Percentiles rank a stretch among this genome's conserved stretches.
phyloP scores from a whole-genome alignment of 2,329 filamentous ascomycete genomes.

The Penicillium frequentans region DNA sequence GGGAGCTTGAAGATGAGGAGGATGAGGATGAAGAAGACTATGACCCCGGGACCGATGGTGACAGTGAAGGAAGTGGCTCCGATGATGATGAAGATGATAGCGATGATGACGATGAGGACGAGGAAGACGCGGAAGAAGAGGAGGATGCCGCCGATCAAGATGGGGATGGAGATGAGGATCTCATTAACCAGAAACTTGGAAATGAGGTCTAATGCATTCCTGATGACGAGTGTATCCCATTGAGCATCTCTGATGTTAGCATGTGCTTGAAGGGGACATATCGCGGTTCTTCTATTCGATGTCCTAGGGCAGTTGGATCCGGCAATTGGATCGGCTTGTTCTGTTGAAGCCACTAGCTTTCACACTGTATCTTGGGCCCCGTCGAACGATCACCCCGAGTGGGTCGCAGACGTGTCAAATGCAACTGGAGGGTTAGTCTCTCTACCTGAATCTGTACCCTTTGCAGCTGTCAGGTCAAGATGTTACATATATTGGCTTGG shows the following conservation, averaged over 20 bases:
- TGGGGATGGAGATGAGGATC: conserved; percentile 33
- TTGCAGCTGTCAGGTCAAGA: conserved; percentile 5
- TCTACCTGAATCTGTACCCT: neutral
- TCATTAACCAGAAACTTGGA: conserved; percentile 41
- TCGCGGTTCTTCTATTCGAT: neutral
- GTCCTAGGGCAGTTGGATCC: neutral
- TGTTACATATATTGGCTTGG: neutral
- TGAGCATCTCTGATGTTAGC: neutral
- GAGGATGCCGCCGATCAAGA: conserved; percentile 29
- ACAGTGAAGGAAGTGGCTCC: conserved; percentile 49
- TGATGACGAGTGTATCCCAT: neutral
- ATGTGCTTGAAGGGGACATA: neutral
- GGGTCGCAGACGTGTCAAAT: conserved; percentile 25
- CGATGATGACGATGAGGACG: conserved; percentile 33
- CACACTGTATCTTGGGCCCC: conserved; percentile 9
- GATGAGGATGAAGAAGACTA: conserved; percentile 52
- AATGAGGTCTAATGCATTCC: neutral
- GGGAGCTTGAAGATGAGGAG: conserved; percentile 50
- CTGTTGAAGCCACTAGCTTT: neutral
- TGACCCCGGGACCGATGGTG: conserved; percentile 50
- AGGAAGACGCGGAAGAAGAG: conserved; percentile 33
- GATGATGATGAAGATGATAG: conserved; percentile 44
- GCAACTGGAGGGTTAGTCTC: neutral
- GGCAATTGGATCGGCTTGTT: neutral
- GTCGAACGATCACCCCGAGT: conserved; percentile 9